These are phyloP conservation scores for Fusarium cyanostomum DNA, from an alignment of 2,329 filamentous ascomycete species.

Conservation along the genomic window DNA sequence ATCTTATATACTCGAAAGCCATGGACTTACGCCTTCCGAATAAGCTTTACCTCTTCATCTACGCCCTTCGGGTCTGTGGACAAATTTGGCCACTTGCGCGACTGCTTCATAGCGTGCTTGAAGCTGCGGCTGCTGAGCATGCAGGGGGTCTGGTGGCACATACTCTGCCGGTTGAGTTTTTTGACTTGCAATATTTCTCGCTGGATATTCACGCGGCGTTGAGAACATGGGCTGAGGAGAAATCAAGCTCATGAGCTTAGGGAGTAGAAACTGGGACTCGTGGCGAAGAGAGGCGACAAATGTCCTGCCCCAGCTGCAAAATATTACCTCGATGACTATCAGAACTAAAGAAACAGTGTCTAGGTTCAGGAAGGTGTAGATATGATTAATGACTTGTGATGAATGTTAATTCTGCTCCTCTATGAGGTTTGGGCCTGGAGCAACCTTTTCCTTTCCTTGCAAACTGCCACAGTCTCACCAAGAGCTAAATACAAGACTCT, in stretches of 20 bases:
- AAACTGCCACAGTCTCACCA: too few species aligned
- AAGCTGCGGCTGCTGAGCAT: conserved; percentile 2
- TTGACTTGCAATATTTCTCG: conserved; percentile 15
- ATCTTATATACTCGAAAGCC: conserved; percentile 12
- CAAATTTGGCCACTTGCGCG: conserved; percentile 8
- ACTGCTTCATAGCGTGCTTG: conserved; percentile 8
- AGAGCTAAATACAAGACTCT: too few species aligned
- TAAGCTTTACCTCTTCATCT: conserved; percentile 16
- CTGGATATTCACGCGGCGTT: conserved; percentile 7
- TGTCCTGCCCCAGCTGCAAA: too few species aligned
- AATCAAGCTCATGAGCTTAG: neutral
- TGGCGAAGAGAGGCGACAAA: neutral
- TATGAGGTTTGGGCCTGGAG: too few species aligned
- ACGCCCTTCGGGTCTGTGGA: conserved; percentile 8
- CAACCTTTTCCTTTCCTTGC: too few species aligned
- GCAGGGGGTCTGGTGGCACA: neutral
- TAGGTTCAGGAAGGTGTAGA: too few species aligned
- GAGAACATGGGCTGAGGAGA: conserved; percentile 4
- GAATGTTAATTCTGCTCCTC: too few species aligned
- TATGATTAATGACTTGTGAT: too few species aligned
- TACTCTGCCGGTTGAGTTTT: conserved; percentile 1
- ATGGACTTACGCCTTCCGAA: neutral
- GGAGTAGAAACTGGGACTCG: too few species aligned
- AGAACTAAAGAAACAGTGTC: too few species aligned
- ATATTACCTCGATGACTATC: too few species aligned